Base-by-base conservation (phyloP, 148 eudicot genomes). In the Camellia lanceoleosa region DNA sequence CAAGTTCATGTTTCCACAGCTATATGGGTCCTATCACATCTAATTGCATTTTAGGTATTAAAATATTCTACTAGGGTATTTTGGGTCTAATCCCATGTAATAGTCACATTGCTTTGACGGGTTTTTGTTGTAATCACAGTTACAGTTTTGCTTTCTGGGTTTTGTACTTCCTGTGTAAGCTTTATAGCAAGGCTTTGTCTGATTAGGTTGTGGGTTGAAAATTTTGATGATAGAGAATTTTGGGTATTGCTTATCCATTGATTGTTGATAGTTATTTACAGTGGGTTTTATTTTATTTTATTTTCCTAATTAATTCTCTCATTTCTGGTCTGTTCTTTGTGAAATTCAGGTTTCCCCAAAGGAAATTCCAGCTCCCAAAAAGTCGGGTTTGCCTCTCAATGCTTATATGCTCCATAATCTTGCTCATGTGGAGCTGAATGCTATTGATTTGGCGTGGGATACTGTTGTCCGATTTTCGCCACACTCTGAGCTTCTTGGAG, bases 371-470 rank as follows among this genome's bases (percentile, higher is more conserved):
- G 59, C 91, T 68, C 93, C 97, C 10, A 93, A 93, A 77, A 84
- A 84, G 78, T 93, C 94, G 5, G 97, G 94, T 61, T 83, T 95
- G 79, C 97, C 98, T 78, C 92, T 95, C 12, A 95, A 93, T 87
- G 98, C 97, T 19, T 93, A 90, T 81, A 85, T 93, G 93, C 97
- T 95, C 79, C 98, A 95, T 82, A 95, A 90, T 86, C 93, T 95
- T 76, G 98, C 98, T 81, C 98, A 95, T 85, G 98, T 95, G 76
- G 98, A 95, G 90, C 90, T 95, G 46, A 95, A 95, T 82, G 98
- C 98, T 56, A 93, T 95, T 76, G 94, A 93, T 74, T 88, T 95
- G 88, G 97, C 98, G 52, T 95, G 98, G 98, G 98, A 95, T 79
- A 95, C 97, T 49, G 97, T 95, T 75, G 97, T 95, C 74, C 93